Evolutionary conservation across 305 asterid species (phyloP).

Genomic region (Fraxinus sp.): DNA sequence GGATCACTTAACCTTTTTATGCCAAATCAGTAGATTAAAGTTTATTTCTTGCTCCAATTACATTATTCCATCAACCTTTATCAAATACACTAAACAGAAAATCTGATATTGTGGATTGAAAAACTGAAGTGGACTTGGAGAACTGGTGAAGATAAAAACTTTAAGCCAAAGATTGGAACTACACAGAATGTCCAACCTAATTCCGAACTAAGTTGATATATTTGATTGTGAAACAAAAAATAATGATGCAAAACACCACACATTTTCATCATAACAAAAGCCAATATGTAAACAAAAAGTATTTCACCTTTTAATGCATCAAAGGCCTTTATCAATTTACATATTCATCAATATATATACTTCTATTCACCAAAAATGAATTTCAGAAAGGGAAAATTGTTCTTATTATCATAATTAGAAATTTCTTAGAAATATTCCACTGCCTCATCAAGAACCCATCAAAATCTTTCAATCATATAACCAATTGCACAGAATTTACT

Average conservation of each 20-base stretch:
- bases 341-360: background rate
- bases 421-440: slow-evolving; percentile 19
- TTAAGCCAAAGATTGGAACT: slow-evolving; percentile 3
- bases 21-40: background rate
- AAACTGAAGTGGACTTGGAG: background rate
- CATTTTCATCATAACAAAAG: background rate
- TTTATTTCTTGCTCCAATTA: background rate
- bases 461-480: slow-evolving; percentile 17
- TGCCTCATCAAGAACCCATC: slow-evolving; percentile 7
- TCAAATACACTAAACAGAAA: background rate
- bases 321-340: background rate
- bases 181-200: background rate
- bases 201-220: background rate
- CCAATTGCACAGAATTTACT: background rate
- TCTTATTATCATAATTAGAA: background rate
- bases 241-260: background rate
- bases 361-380: background rate
- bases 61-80: background rate
- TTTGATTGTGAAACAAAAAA: background rate
- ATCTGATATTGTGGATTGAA: background rate
- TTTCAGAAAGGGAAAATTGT: background rate
- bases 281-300: background rate
- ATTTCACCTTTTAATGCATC: slow-evolving; percentile 3
- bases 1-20: background rate
- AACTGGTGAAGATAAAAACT: background rate